phyloP scores from a whole-genome alignment of 2,329 filamentous ascomycete species.

The Colletotrichum sp. region DNA sequence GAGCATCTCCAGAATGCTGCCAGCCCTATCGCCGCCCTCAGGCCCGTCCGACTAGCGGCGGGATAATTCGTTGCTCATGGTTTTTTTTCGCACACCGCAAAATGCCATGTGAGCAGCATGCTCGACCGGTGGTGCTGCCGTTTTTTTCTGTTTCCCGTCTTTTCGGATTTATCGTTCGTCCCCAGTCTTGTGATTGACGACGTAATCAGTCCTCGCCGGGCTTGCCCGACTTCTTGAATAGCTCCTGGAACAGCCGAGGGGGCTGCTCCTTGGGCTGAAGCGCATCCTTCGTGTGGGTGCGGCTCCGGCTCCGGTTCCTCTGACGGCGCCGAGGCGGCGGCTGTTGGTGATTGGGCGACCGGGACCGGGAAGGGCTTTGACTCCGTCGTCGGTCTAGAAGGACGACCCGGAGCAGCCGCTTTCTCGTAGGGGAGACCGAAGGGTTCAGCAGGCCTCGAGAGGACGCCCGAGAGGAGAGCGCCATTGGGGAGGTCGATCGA shows the following conservation, averaged over 20 bases:
- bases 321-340: slow-evolving; percentile 36
- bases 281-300: slow-evolving; percentile 20
- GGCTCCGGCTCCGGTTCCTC: slow-evolving; percentile 43
- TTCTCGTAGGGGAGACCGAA: slow-evolving; percentile 44
- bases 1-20: not conserved
- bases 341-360: slow-evolving; percentile 37
- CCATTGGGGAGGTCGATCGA: slow-evolving; percentile 41
- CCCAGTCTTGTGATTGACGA: not conserved
- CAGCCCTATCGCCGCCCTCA: not conserved
- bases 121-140: not conserved
- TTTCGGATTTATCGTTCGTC: not conserved
- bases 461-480: slow-evolving; percentile 31
- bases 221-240: slow-evolving; percentile 1
- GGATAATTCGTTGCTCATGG: not conserved
- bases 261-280: slow-evolving; percentile 1
- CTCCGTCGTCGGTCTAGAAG: slow-evolving; percentile 46
- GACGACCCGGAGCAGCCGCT: slow-evolving; percentile 44
- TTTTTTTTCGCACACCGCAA: not conserved
- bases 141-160: not conserved
- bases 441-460: slow-evolving; percentile 34
- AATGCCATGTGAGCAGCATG: not conserved
- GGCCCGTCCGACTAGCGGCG: not conserved
- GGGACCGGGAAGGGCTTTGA: slow-evolving; percentile 46
- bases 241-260: slow-evolving; percentile 4
- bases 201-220: not conserved